These are phyloP conservation scores for Claviceps digitariae DNA, from an alignment of 2,329 filamentous ascomycete species.

Conservation along the genomic window DNA sequence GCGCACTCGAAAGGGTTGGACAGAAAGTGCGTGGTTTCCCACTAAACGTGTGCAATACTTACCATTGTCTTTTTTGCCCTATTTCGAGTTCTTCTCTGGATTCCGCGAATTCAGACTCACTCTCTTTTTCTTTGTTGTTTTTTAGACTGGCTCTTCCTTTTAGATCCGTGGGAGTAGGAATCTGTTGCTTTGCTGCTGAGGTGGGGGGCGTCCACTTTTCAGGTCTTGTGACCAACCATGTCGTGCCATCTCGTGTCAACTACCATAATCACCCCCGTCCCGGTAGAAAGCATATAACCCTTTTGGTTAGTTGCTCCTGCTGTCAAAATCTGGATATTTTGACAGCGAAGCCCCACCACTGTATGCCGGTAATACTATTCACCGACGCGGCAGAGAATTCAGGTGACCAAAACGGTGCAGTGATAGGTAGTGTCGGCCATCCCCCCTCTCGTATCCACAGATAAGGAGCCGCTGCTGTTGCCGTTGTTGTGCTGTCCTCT, in stretches of 20 bases:
- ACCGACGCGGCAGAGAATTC: slow-evolving; percentile 12
- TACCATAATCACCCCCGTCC: not conserved
- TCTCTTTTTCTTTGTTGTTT: not conserved
- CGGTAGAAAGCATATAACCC: slow-evolving; percentile 1
- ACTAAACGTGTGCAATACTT: no score
- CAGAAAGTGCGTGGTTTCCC: no score
- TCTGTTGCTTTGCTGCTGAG: not conserved
- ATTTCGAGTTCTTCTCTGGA: no score
- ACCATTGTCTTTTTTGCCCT: no score
- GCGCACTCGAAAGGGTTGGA: no score
- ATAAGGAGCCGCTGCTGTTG: not conserved
- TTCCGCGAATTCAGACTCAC: no score
- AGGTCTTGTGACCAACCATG: slow-evolving; percentile 1
- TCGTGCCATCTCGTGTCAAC: not conserved
- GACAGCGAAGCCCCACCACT: slow-evolving; percentile 14
- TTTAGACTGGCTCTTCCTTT: not conserved
- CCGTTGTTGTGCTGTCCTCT: slow-evolving; percentile 14
- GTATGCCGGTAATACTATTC: slow-evolving; percentile 17
- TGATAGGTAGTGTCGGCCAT: not conserved
- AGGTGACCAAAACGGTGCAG: slow-evolving; percentile 10
- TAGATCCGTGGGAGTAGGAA: not conserved
- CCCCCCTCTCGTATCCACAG: slow-evolving; percentile 4
- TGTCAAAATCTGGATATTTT: not conserved
- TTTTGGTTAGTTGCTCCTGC: not conserved
- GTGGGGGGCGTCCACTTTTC: slow-evolving; percentile 5